These are phyloP conservation scores for Calonectria multiphialidica DNA, from an alignment of 2,329 filamentous ascomycete genomes.

Conservation along the genomic window DNA sequence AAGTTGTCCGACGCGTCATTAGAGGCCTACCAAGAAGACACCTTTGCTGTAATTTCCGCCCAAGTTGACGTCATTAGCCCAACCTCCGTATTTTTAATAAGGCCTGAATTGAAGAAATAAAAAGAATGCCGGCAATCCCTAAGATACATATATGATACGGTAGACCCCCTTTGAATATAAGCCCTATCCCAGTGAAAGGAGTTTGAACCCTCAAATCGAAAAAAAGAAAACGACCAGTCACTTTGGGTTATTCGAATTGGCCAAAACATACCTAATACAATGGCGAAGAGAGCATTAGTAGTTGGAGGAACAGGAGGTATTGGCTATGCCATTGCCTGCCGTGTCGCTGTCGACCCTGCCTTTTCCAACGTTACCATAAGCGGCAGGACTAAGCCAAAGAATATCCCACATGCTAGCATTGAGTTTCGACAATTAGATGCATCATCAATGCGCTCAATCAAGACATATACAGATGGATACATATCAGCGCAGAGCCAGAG, in stretches of 20 bases:
- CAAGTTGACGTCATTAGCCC: background rate
- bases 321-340: conserved; percentile 52
- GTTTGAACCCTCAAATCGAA: background rate
- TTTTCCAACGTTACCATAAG: conserved; percentile 48
- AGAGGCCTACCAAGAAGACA: background rate
- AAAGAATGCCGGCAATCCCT: background rate
- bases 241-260: background rate
- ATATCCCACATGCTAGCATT: conserved; percentile 48
- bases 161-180: background rate
- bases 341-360: conserved; percentile 43
- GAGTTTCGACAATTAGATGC: conserved; percentile 49
- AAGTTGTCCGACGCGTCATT: background rate
- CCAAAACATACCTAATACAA: background rate
- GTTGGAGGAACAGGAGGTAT: conserved; percentile 52
- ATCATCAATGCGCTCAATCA: conserved; percentile 49
- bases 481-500: conserved; percentile 41
- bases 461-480: conserved; percentile 46
- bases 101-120: background rate
- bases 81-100: background rate
- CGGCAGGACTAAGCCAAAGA: conserved; percentile 46
- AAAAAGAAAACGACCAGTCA: no score
- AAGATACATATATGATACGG: no score
- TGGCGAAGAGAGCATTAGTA: conserved; percentile 46
- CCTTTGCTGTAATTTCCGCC: background rate
- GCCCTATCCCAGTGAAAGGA: background rate